phyloP scores from a whole-genome alignment of 768 basidiomycete genomes.

The Leccinum subtestaceum region DNA sequence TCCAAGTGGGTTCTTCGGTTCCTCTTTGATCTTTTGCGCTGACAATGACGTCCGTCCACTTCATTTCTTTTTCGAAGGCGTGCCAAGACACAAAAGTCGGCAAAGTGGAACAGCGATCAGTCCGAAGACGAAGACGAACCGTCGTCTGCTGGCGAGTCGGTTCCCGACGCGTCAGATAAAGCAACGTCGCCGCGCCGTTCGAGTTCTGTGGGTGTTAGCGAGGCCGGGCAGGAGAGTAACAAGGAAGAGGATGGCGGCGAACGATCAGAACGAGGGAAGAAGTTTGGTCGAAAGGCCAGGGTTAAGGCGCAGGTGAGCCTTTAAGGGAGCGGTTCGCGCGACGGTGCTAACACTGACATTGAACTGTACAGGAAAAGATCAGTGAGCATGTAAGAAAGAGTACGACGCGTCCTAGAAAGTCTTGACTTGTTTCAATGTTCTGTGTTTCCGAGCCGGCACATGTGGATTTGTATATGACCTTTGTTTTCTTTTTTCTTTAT shows the following conservation, averaged over 20 bases:
- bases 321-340: not conserved
- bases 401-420: slow-evolving; percentile 22
- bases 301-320: slow-evolving; percentile 39
- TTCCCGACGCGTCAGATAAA: slow-evolving; percentile 42
- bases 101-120: slow-evolving; percentile 33
- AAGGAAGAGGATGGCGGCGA: slow-evolving; percentile 30
- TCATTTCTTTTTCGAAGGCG: slow-evolving; percentile 18
- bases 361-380: slow-evolving; percentile 27
- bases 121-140: slow-evolving; percentile 30
- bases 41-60: slow-evolving; percentile 5
- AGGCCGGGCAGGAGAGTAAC: slow-evolving; percentile 29
- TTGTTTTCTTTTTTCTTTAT: slow-evolving; percentile 6
- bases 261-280: slow-evolving; percentile 33
- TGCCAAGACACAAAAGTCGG: slow-evolving; percentile 27
- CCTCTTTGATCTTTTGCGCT: not conserved
- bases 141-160: slow-evolving; percentile 23
- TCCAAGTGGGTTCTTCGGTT: slow-evolving; percentile 22
- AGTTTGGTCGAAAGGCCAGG: slow-evolving; percentile 39
- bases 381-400: slow-evolving; percentile 26
- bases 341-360: not conserved
- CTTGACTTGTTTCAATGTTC: slow-evolving; percentile 12
- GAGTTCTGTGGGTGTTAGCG: slow-evolving; percentile 39
- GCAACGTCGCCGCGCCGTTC: slow-evolving; percentile 22
- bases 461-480: slow-evolving; percentile 10
- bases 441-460: not conserved